Conservation (phyloP, 2,329 filamentous ascomycete genomes). For the Shiraia sp. region DNA sequence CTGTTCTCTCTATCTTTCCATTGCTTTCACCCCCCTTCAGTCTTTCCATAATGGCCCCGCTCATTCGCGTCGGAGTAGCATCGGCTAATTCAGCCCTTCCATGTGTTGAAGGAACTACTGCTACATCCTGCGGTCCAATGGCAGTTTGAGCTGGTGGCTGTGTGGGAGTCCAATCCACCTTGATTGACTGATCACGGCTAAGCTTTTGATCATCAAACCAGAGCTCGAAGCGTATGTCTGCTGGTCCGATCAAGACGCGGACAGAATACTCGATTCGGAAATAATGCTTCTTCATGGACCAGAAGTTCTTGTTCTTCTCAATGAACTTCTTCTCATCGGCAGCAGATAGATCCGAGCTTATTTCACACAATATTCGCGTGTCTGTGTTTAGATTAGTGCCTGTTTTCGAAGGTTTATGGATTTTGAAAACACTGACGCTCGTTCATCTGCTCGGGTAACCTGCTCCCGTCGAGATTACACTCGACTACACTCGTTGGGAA, state of each 20-base stretch:
- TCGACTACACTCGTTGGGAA: slow-evolving; percentile 41
- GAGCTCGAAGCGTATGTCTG: slow-evolving; percentile 45
- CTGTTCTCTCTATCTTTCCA: slow-evolving; percentile 5
- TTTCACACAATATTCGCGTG: slow-evolving; percentile 41
- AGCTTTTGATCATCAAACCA: slow-evolving; percentile 45
- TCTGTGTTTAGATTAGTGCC: slow-evolving; percentile 14
- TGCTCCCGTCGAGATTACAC: slow-evolving; percentile 24
- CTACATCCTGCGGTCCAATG: neutral
- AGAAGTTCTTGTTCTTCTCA: slow-evolving; percentile 43
- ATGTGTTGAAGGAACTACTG: slow-evolving; percentile 11
- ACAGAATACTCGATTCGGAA: slow-evolving; percentile 42
- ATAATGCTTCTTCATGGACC: slow-evolving; percentile 39
- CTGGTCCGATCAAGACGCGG: slow-evolving; percentile 45
- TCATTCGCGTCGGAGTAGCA: slow-evolving; percentile 13
- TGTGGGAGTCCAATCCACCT: slow-evolving; percentile 39
- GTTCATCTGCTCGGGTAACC: slow-evolving; percentile 35
- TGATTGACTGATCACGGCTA: slow-evolving; percentile 39
- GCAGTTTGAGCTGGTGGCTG: slow-evolving; percentile 8
- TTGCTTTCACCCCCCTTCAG: neutral
- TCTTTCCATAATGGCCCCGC: slow-evolving; percentile 3
- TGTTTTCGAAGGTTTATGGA: neutral
- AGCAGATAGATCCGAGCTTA: slow-evolving; percentile 37
- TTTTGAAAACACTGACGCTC: slow-evolving; percentile 15
- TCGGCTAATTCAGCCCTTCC: slow-evolving; percentile 23
- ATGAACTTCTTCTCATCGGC: slow-evolving; percentile 39